Evolutionary conservation across 164 flowering plant species (phyloP).

Genomic region (Magnolia changhungtana): DNA sequence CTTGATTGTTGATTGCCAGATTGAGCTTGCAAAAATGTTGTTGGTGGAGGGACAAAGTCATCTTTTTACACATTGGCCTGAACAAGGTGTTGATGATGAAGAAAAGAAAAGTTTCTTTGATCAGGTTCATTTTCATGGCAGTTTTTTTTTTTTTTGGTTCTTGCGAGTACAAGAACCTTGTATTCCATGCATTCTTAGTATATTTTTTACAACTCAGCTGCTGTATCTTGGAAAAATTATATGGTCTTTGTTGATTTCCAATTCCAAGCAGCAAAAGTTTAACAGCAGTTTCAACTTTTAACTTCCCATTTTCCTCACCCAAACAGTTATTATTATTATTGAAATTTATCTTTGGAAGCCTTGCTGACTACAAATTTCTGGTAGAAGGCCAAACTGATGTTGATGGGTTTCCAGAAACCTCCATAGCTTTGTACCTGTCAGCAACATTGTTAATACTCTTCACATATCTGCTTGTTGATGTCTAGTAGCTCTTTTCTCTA

Average conservation of each 20-base stretch:
- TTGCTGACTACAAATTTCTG: not conserved
- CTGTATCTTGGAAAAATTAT: not conserved
- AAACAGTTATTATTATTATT: not conserved
- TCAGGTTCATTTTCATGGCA: slow-evolving; percentile 44
- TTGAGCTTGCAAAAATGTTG: slow-evolving; percentile 67
- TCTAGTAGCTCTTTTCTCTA: slow-evolving; percentile 20
- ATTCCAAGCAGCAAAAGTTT: not conserved
- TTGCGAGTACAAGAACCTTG: not conserved
- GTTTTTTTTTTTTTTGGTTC: not conserved
- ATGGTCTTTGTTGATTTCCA: not conserved
- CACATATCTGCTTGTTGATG: slow-evolving; percentile 5
- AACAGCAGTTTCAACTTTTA: not conserved
- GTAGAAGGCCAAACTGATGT: not conserved
- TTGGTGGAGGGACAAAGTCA: slow-evolving; percentile 72
- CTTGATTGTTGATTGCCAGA: slow-evolving; percentile 29
- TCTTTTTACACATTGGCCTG: slow-evolving; percentile 77
- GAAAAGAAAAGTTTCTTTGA: slow-evolving; percentile 63
- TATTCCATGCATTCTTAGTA: not conserved
- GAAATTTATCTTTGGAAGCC: not conserved
- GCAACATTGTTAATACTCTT: not conserved
- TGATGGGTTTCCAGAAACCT: not conserved
- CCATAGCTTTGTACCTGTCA: not conserved
- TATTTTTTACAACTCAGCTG: not conserved
- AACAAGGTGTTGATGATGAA: slow-evolving; percentile 70
- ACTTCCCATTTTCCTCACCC: not conserved